phyloP scores from a whole-genome alignment of 2,329 filamentous ascomycete genomes.

The Myriangium duriaei region DNA sequence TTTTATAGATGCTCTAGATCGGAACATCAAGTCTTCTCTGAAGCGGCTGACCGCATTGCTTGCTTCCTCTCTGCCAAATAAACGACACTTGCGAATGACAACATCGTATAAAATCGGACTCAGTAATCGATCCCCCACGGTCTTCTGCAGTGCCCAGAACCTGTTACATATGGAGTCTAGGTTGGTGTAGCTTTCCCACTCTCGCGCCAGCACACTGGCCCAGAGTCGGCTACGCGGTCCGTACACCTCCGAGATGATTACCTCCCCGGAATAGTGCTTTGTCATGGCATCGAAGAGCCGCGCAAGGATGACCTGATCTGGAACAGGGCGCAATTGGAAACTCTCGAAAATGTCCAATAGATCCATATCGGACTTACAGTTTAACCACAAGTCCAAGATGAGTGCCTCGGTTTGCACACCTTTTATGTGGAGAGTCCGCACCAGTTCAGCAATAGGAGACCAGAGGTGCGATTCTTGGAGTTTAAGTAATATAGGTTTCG shows the following conservation, averaged over 20 bases:
- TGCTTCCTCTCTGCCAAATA: neutral
- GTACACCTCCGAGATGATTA: constrained; percentile 1
- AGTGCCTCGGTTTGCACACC: neutral
- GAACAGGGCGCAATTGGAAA: neutral
- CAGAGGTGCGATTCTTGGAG: too few species aligned
- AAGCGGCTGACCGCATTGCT: neutral
- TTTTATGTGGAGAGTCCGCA: too few species aligned
- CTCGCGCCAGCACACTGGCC: neutral
- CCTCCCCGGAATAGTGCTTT: neutral
- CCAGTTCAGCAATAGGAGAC: too few species aligned
- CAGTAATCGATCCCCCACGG: constrained; percentile 5
- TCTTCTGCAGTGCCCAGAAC: constrained; percentile 4
- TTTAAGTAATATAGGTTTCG: too few species aligned
- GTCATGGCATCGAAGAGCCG: neutral
- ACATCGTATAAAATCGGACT: constrained; percentile 1
- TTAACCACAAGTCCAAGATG: neutral
- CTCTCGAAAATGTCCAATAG: constrained; percentile 1
- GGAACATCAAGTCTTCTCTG: neutral
- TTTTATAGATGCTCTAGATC: neutral
- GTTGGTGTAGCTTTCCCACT: neutral
- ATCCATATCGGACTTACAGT: neutral
- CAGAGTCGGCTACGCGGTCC: constrained; percentile 1
- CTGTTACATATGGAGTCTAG: neutral
- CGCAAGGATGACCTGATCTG: neutral
- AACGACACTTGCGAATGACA: neutral